phyloP scores from a whole-genome alignment of 305 asterid genomes.

The Striga hermonthica region DNA sequence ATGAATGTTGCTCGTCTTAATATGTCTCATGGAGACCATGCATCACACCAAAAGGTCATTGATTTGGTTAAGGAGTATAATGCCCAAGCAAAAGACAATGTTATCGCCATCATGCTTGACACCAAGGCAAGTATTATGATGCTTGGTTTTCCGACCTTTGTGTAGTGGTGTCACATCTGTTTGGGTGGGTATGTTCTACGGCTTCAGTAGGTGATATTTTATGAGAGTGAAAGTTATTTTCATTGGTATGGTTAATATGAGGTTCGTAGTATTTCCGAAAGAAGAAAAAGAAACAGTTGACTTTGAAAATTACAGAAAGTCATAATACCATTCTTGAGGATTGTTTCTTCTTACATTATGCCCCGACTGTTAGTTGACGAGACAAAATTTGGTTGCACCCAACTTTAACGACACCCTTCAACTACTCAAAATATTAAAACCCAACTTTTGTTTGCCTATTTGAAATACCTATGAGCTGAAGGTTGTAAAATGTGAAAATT shows the following conservation, averaged over 20 bases:
- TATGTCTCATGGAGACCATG: conserved; percentile 99
- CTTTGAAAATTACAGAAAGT: not conserved
- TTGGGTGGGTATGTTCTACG: not conserved
- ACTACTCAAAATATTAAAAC: too few species aligned
- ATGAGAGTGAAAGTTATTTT: conserved; percentile 4
- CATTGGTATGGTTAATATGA: not conserved
- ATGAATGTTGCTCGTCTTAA: conserved; percentile 98
- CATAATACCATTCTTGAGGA: not conserved
- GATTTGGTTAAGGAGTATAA: conserved; percentile 95
- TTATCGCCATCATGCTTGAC: conserved; percentile 97
- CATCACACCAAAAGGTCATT: conserved; percentile 95
- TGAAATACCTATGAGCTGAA: too few species aligned
- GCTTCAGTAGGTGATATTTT: conserved; percentile 14
- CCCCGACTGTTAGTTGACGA: not conserved
- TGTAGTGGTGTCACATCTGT: conserved; percentile 6
- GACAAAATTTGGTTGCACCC: too few species aligned
- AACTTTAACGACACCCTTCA: too few species aligned
- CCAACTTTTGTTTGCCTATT: too few species aligned
- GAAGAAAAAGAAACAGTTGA: not conserved
- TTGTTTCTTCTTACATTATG: not conserved
- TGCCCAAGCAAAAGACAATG: conserved; percentile 82
- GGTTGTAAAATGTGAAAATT: too few species aligned
- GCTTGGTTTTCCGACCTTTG: conserved; percentile 18
- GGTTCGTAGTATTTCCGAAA: not conserved
- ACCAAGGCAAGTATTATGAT: conserved; percentile 66